Conservation (phyloP, 176 grass and related monocot species). For the Zoysia japonica region DNA sequence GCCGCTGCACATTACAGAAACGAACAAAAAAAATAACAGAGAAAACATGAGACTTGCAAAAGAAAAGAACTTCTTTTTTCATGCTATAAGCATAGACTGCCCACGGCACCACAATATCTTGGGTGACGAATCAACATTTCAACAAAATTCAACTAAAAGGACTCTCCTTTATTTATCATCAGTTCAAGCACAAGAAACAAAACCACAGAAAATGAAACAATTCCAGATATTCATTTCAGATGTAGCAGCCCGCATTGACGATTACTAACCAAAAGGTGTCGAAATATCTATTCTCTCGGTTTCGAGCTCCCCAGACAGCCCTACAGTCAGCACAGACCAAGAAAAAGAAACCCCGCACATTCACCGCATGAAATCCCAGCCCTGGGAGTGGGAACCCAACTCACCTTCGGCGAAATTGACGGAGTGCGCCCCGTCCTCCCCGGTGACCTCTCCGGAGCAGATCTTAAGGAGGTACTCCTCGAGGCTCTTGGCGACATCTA, state of each 20-base stretch:
- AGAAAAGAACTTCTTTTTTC: conserved; percentile 10
- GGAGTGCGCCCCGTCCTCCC: conserved; percentile 51
- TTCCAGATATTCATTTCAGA: background rate
- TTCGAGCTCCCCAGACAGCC: background rate
- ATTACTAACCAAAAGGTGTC: background rate
- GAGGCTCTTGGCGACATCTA: conserved; percentile 81
- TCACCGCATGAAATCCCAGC: background rate
- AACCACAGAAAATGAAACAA: background rate
- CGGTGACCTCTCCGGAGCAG: conserved; percentile 71
- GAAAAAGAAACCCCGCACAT: background rate
- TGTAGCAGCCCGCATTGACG: background rate
- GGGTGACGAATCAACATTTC: background rate
- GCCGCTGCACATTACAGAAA: conserved; percentile 58
- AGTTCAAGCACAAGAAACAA: background rate
- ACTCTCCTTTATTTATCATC: background rate
- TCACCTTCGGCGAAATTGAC: conserved; percentile 97
- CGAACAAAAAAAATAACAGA: conserved; percentile 23
- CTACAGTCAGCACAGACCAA: background rate
- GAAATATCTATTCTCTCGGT: background rate
- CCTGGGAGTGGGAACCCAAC: background rate
- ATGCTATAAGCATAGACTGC: background rate
- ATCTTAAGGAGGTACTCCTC: conserved; percentile 93
- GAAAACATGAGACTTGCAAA: background rate
- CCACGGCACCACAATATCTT: background rate
- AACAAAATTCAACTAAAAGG: background rate